These are phyloP conservation scores for Suillus subluteus DNA, from an alignment of 768 basidiomycete genomes.

Conservation along the genomic window DNA sequence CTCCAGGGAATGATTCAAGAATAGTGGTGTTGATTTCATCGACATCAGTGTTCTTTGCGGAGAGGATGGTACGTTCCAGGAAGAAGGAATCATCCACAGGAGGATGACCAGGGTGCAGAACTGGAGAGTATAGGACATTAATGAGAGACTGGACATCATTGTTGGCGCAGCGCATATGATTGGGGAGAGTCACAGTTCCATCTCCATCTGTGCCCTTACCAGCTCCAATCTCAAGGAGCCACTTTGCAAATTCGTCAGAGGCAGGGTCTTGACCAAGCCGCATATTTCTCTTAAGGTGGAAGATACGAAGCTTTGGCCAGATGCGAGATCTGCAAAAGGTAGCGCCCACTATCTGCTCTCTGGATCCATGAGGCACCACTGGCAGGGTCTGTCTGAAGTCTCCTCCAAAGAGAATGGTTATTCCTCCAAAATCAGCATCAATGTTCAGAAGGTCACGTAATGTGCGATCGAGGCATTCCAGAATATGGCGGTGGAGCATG, in stretches of 20 bases:
- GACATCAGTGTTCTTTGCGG: conserved; percentile 33
- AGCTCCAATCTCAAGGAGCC: too few species aligned
- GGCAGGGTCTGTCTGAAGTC: conserved; percentile 54
- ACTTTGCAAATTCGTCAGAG: too few species aligned
- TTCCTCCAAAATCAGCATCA: too few species aligned
- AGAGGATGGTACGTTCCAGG: conserved; percentile 34
- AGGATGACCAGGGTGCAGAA: conserved; percentile 16
- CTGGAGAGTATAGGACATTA: conserved; percentile 34
- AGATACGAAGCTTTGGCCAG: conserved; percentile 40
- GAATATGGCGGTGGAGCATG: too few species aligned
- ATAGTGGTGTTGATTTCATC: conserved; percentile 36
- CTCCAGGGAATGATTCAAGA: conserved; percentile 26
- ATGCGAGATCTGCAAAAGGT: conserved; percentile 40
- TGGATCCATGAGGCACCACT: conserved; percentile 41
- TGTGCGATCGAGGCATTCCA: too few species aligned
- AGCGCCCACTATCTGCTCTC: conserved; percentile 42
- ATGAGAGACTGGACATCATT: too few species aligned
- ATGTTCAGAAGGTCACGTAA: too few species aligned
- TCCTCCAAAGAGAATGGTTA: conserved; percentile 52
- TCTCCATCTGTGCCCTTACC: too few species aligned
- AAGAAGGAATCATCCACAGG: conserved; percentile 30
- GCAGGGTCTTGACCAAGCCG: too few species aligned
- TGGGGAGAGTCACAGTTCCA: too few species aligned
- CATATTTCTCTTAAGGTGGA: too few species aligned
- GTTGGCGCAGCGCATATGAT: too few species aligned